These are phyloP conservation scores for Candida railenensis DNA, from an alignment of 805 yeast genomes.

Conservation along the genomic window DNA sequence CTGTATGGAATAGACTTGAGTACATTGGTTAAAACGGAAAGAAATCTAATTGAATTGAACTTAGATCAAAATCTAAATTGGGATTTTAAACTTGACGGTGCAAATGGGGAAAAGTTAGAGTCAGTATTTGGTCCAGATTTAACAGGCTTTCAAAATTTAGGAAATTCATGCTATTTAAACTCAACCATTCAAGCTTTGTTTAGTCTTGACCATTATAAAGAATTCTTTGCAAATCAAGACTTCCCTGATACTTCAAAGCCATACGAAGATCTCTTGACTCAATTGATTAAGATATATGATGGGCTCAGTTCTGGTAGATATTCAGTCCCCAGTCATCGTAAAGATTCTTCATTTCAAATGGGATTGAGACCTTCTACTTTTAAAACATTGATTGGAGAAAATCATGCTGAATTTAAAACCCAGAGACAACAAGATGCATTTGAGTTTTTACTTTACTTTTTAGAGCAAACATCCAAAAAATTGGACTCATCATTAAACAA, in stretches of 20 bases:
- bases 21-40: slow-evolving; percentile 70
- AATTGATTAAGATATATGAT: slow-evolving; percentile 73
- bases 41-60: slow-evolving; percentile 83
- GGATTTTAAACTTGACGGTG: slow-evolving; percentile 82
- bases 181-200: slow-evolving; percentile 77
- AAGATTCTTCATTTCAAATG: slow-evolving; percentile 55
- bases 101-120: slow-evolving; percentile 60
- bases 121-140: slow-evolving; percentile 74
- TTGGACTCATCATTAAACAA: slow-evolving; percentile 48
- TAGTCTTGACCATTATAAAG: slow-evolving; percentile 35
- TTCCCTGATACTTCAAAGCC: slow-evolving; percentile 46
- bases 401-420: slow-evolving; percentile 79
- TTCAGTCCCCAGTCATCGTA: slow-evolving; percentile 52
- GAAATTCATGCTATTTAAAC: slow-evolving; percentile 89
- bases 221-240: slow-evolving; percentile 31
- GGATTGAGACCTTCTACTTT: slow-evolving; percentile 80
- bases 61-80: slow-evolving; percentile 90
- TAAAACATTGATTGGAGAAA: slow-evolving; percentile 72
- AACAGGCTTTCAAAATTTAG: slow-evolving; percentile 86
- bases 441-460: slow-evolving; percentile 74
- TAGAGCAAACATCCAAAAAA: slow-evolving; percentile 58
- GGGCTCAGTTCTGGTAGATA: slow-evolving; percentile 77
- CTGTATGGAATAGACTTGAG: slow-evolving; percentile 68
- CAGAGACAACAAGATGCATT: slow-evolving; percentile 94
- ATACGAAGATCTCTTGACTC: slow-evolving; percentile 65